Conservation (phyloP, 2,329 filamentous ascomycete genomes). For the Fusarium sp. region DNA sequence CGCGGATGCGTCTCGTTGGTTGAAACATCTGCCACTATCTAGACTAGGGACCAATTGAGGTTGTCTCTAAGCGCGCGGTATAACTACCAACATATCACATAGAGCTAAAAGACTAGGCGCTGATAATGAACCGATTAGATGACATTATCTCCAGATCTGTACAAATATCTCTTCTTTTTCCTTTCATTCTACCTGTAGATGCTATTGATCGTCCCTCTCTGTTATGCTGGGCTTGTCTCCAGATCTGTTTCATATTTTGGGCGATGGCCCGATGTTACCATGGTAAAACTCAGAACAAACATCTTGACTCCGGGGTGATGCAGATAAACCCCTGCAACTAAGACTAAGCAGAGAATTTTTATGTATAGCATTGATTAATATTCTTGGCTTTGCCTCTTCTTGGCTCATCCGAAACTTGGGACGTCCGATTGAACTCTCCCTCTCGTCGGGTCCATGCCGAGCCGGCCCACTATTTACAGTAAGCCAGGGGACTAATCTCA, state of each 20-base stretch:
- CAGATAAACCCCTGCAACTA: neutral
- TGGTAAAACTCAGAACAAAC: slow-evolving; percentile 29
- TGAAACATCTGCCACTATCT: slow-evolving; percentile 14
- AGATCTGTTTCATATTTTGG: slow-evolving; percentile 23
- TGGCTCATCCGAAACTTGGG: slow-evolving; percentile 6
- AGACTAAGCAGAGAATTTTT: neutral
- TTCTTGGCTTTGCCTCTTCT: neutral
- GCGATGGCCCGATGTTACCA: slow-evolving; percentile 24
- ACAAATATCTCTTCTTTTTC: neutral
- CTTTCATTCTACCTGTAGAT: too few relatives aligned
- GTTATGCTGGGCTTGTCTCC: neutral
- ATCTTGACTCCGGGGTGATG: neutral
- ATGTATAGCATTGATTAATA: slow-evolving; percentile 14
- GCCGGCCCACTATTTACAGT: neutral
- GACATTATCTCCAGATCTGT: neutral
- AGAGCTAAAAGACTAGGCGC: neutral
- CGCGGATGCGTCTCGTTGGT: slow-evolving; percentile 41
- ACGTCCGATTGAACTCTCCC: neutral
- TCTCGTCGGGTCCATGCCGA: neutral
- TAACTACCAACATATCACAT: neutral
- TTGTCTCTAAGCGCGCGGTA: slow-evolving; percentile 31
- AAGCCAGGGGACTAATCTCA: neutral
- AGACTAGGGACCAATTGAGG: slow-evolving; percentile 25
- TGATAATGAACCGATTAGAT: neutral
- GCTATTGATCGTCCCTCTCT: neutral